phyloP scores from a whole-genome alignment of 192 early-diverging fungal genomes.

The Rhizoclosmatium sp. region DNA sequence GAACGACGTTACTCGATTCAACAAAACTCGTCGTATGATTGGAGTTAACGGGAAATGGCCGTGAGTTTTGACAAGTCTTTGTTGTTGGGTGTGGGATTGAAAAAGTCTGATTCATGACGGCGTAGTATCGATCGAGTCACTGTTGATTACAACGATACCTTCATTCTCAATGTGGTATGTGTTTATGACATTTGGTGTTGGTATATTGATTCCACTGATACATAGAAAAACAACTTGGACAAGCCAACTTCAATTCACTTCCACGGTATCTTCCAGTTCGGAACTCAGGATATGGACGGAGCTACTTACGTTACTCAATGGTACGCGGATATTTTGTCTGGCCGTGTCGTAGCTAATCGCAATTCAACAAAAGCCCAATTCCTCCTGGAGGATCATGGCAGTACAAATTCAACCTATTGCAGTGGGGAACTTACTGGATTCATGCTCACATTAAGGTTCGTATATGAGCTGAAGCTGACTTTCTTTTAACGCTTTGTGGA shows the following conservation, averaged over 20 bases:
- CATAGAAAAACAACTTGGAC: constrained; percentile 44
- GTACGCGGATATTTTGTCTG: constrained; percentile 47
- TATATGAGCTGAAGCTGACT: constrained; percentile 30
- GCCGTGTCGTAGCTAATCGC: not conserved
- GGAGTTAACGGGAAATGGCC: constrained; percentile 56
- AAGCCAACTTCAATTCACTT: constrained; percentile 46
- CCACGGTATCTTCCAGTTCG: constrained; percentile 85
- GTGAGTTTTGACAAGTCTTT: constrained; percentile 14
- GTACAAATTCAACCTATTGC: constrained; percentile 70
- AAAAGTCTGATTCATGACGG: not conserved
- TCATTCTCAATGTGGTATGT: constrained; percentile 64
- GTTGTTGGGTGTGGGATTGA: not conserved
- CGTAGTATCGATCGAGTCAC: constrained; percentile 46
- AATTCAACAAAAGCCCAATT: constrained; percentile 64
- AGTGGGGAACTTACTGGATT: constrained; percentile 88
- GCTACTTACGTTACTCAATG: constrained; percentile 32
- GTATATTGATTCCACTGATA: not conserved
- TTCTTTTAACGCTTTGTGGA: not conserved
- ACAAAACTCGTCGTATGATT: constrained; percentile 52
- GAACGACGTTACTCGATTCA: constrained; percentile 62
- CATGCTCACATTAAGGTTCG: constrained; percentile 68
- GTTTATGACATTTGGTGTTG: constrained; percentile 20
- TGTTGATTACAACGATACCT: constrained; percentile 42
- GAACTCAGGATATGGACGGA: constrained; percentile 47
- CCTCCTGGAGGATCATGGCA: constrained; percentile 71